These are phyloP conservation scores for Fusarium goolgardi DNA, from an alignment of 2,329 filamentous ascomycete species.

Conservation along the genomic window DNA sequence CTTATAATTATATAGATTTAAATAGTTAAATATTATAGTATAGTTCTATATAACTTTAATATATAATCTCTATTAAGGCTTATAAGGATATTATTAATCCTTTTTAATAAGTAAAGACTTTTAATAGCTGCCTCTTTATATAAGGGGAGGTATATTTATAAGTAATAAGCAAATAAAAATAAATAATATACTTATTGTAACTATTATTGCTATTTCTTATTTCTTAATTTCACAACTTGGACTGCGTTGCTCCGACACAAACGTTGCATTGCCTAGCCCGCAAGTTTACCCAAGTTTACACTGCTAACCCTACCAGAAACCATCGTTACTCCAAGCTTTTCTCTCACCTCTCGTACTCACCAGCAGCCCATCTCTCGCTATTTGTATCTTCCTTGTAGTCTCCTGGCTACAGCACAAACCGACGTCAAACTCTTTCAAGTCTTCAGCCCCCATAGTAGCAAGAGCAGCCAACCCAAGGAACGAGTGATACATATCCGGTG, in stretches of 20 bases:
- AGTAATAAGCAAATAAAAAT: not conserved
- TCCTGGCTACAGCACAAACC: conserved; percentile 79
- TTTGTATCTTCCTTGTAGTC: conserved; percentile 62
- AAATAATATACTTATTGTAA: too few relatives aligned
- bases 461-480: conserved; percentile 88
- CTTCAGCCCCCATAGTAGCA: conserved; percentile 75
- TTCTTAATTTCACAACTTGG: too few relatives aligned
- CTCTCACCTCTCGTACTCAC: conserved; percentile 17
- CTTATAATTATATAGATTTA: too few relatives aligned
- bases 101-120: too few relatives aligned
- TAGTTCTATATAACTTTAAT: too few relatives aligned
- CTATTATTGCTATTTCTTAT: too few relatives aligned
- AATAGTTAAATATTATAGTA: too few relatives aligned
- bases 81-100: too few relatives aligned
- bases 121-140: too few relatives aligned
- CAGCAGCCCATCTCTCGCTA: conserved; percentile 57
- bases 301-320: conserved; percentile 33
- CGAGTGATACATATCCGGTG: conserved; percentile 86
- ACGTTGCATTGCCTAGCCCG: too few relatives aligned
- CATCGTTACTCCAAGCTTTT: conserved; percentile 36
- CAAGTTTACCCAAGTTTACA: not conserved
- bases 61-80: too few relatives aligned
- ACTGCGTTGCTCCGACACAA: too few relatives aligned
- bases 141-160: not conserved
- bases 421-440: conserved; percentile 77